Base-by-base conservation (phyloP, 108 stramenopile genomes). In the Cyclotella sp. region DNA sequence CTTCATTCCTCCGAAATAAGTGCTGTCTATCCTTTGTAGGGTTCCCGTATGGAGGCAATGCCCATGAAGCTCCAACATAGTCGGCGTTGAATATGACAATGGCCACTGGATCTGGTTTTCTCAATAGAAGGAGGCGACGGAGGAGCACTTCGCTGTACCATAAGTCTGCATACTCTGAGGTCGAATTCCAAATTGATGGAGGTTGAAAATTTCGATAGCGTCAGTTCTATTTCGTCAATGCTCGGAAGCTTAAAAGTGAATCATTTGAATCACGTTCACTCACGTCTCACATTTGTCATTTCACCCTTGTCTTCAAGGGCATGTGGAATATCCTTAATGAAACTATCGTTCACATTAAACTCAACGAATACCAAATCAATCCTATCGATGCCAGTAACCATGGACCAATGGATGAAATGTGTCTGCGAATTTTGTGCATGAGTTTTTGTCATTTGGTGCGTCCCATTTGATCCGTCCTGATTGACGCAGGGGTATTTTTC, bases 81-180 rank as follows among this genome's bases (percentile, higher is more conserved):
- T 80, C 79, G 16, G 79, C 79, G 46, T 80, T 80, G 51, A 80
- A 80, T 7, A 72, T 80, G 30, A 80, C 42, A 4, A 80, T 74
- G 21, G 79, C 79, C 14, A 74, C 15, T 28, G 79, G 79, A 45
- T 73, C 72, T 30, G 79, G 79, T 62, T 80, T 80, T 60, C 79
- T 62, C 28, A 74, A 45, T 40, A 80, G 67, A 1, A 80, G 66
- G 8, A 80, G 72, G 8, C 79, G 66, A 12, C 79, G 72, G 5
- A 80, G 51, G 24, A 80, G 65, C n/a, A 68, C 67, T 69, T 73
- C 66, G 22, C 58, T 57, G 60, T 73, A 73, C 58, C 58, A 73
- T 34, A 51, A 53, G 40, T 71, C 71, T 28, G 54, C 44, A 69
- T 61, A 69, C 34, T 64, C 72, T 64, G 43, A 64, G 13, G 11